Evolutionary conservation across 805 yeast species (phyloP).

Genomic region (Myxozyma monticola): DNA sequence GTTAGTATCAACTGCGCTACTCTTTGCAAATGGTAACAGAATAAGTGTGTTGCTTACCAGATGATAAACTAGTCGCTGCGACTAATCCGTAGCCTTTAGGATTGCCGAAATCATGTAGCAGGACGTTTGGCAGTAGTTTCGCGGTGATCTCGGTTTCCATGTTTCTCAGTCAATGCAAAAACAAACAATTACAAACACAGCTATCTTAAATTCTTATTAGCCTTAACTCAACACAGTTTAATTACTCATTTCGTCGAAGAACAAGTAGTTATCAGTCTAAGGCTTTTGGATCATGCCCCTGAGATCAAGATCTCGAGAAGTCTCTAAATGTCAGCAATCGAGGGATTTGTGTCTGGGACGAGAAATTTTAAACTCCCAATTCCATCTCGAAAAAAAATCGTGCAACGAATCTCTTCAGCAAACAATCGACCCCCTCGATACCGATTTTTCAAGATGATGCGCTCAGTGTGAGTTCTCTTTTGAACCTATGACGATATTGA

Average conservation of each 20-base stretch:
- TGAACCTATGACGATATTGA: neutral
- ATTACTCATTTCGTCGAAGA: too few species aligned
- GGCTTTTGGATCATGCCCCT: too few species aligned
- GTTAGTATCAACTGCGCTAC: too few species aligned
- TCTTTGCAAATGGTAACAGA: neutral
- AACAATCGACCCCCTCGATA: neutral
- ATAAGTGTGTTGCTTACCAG: neutral
- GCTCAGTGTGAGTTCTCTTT: conserved; percentile 22
- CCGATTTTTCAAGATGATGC: conserved; percentile 15
- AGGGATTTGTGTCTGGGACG: neutral
- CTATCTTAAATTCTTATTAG: too few species aligned
- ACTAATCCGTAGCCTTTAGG: conserved; percentile 9
- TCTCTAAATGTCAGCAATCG: too few species aligned
- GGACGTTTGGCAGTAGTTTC: neutral
- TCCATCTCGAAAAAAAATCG: neutral
- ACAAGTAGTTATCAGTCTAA: too few species aligned
- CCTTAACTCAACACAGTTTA: too few species aligned
- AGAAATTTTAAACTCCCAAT: conserved; percentile 6
- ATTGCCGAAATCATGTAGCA: neutral
- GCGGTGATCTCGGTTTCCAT: neutral
- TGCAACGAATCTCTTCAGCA: neutral
- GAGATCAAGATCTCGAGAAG: too few species aligned
- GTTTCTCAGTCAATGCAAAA: too few species aligned
- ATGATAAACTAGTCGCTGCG: neutral
- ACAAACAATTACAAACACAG: too few species aligned